Base-by-base conservation (phyloP, 352 stramenopile species). In the Phytophthora citricola region DNA sequence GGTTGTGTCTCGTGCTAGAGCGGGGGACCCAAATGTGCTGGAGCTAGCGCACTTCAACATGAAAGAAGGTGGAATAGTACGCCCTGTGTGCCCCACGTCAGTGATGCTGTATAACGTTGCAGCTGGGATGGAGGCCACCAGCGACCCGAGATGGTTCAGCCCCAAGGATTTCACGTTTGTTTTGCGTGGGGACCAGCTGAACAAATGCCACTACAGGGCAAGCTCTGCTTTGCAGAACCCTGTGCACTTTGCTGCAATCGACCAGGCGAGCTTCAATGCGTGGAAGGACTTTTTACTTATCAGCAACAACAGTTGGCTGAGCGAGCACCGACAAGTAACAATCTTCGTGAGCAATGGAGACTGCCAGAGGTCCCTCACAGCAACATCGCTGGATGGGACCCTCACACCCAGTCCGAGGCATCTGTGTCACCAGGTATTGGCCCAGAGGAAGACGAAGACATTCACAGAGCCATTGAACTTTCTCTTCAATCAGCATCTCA, bases 31-130 rank as follows among this genome's bases (percentile, higher is more conserved):
- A 0, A 71, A 85, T 14, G 60, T 90, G 0, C 54, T 94, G 6
- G 85, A 95, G 68, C 63, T 94, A n/a, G 84, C 83, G 24, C 75
- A 93, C 9, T 94, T 91, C 41, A 78, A 64, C 20, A 81, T 88
- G 71, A 69, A 78, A 41, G 71, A 81, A 24, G 71, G 62, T 5
- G 69, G 68, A 10, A 64, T 65, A 4, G 57, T 74, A 29, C 80
- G 85, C 1, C 81, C 82, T 1, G 78, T 80, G 45, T 84, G 80
- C 20, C 86, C 86, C 15, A 77, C 64, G 15, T 78, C 76, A 1
- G 82, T 92, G 17, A 69, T 92, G 56, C 46, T 94, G 14, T 91
- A 82, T 47, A 83, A 87, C 14, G 73, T 90, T 22, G 73, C 74
- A 15, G 58, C 57, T 26, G 84, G 81, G 9, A 74, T 92, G 63